Conservation (phyloP, 2,329 filamentous ascomycete genomes). For the Alternaria atra region DNA sequence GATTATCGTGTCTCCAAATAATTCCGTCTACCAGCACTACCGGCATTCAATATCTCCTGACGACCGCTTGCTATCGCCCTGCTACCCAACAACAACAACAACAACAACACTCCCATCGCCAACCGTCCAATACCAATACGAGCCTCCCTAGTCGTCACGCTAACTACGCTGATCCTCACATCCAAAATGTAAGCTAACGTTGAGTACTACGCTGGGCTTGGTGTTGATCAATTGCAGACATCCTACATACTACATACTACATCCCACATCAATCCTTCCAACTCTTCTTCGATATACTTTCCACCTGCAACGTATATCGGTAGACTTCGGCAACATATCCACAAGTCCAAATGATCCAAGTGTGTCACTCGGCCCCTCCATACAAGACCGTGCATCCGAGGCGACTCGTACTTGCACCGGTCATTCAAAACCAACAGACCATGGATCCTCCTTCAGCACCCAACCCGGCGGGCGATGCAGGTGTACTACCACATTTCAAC, state of each 20-base stretch:
- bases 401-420: constrained; percentile 37
- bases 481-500: constrained; percentile 50
- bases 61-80: constrained; percentile 16
- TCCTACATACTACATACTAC: not conserved
- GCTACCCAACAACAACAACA: not conserved
- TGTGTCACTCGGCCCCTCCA: constrained; percentile 42
- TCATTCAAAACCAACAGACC: constrained; percentile 26
- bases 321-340: constrained; percentile 35
- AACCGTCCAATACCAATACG: constrained; percentile 4
- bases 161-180: constrained; percentile 9
- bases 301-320: constrained; percentile 22
- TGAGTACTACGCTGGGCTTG: not conserved
- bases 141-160: constrained; percentile 2
- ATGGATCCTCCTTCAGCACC: constrained; percentile 51
- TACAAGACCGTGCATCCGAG: constrained; percentile 42
- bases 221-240: constrained; percentile 11
- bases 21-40: constrained; percentile 21
- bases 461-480: constrained; percentile 53
- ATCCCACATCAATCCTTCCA: constrained; percentile 4
- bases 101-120: constrained; percentile 11
- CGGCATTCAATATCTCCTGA: constrained; percentile 15
- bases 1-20: constrained; percentile 15
- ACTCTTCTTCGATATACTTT: constrained; percentile 13
- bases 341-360: constrained; percentile 45
- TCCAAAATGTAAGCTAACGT: constrained; percentile 13